These are phyloP conservation scores for Schwanniomyces vanrijiae DNA, from an alignment of 805 yeast species.

Conservation along the genomic window DNA sequence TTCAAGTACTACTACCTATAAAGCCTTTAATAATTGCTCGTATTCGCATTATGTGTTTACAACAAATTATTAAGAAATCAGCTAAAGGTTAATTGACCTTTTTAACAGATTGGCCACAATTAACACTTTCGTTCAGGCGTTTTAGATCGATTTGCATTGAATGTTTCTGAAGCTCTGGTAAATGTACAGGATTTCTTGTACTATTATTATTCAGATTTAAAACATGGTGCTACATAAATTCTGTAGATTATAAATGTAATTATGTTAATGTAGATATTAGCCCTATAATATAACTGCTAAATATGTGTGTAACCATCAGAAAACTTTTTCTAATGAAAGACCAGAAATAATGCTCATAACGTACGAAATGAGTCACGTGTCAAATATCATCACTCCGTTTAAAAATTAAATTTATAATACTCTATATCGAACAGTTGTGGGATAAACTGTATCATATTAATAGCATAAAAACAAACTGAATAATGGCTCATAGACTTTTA, in stretches of 20 bases:
- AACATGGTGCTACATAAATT: conserved; percentile 54
- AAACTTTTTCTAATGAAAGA: too few relatives aligned
- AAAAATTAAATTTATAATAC: neutral
- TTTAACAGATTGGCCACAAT: conserved; percentile 74
- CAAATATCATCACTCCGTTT: neutral
- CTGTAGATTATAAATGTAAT: conserved; percentile 9
- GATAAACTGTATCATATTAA: neutral
- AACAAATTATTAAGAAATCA: conserved; percentile 30
- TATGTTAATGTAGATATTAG: neutral
- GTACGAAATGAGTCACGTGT: conserved; percentile 2
- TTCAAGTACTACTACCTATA: conserved; percentile 5
- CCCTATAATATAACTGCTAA: neutral
- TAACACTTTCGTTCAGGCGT: conserved; percentile 74
- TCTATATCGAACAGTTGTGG: neutral
- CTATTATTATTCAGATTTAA: conserved; percentile 41
- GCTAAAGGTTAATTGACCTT: conserved; percentile 74
- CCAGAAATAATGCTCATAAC: too few relatives aligned
- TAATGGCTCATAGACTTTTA: conserved; percentile 85
- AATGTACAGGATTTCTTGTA: conserved; percentile 14
- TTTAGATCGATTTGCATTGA: conserved; percentile 52
- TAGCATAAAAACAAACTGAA: neutral
- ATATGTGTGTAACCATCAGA: neutral
- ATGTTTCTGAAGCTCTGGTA: conserved; percentile 32
- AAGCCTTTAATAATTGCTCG: conserved; percentile 5
- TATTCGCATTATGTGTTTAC: conserved; percentile 4